Evolutionary conservation across 1,284 basidiomycete species (phyloP).

Genomic region (Dichomitus squalens): DNA sequence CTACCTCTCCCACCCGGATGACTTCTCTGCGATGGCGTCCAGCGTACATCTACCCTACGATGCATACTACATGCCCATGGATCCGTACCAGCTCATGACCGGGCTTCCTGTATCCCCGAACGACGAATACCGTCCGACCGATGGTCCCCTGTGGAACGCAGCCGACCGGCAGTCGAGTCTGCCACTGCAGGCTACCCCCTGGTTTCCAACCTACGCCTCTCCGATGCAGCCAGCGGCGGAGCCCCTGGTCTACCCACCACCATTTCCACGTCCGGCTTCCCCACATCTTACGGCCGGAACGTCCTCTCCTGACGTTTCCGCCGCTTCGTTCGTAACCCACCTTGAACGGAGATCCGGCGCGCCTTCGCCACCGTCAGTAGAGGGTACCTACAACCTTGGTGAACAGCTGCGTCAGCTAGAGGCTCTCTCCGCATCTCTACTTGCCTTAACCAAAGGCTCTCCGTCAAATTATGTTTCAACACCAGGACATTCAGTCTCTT

Average conservation of each 20-base stretch:
- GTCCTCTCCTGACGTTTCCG: not conserved
- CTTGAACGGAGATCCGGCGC: not conserved
- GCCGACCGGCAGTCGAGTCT: not conserved
- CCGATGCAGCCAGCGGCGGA: not conserved
- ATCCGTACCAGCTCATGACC: not conserved
- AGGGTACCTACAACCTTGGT: conserved; percentile 4
- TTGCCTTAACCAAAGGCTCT: not conserved
- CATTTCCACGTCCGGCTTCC: not conserved
- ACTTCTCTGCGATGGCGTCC: not conserved
- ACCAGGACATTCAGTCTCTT: not conserved
- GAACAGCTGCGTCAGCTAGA: conserved; percentile 15
- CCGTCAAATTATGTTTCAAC: not conserved
- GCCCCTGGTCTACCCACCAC: not conserved
- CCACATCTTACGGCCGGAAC: not conserved
- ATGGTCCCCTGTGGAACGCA: conserved; percentile 7
- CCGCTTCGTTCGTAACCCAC: not conserved
- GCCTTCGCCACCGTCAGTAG: not conserved
- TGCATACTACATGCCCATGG: not conserved
- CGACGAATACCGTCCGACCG: conserved; percentile 12
- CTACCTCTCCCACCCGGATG: not conserved
- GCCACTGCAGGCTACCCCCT: conserved; percentile 1
- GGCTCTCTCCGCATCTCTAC: conserved; percentile 14
- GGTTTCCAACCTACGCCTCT: not conserved
- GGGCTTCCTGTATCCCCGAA: not conserved
- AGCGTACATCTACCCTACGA: conserved; percentile 2